Evolutionary conservation across 1,284 basidiomycete genomes (phyloP), one percentile per base, ranked within the genome.

Genomic region (Ganoderma multipileum): DNA sequence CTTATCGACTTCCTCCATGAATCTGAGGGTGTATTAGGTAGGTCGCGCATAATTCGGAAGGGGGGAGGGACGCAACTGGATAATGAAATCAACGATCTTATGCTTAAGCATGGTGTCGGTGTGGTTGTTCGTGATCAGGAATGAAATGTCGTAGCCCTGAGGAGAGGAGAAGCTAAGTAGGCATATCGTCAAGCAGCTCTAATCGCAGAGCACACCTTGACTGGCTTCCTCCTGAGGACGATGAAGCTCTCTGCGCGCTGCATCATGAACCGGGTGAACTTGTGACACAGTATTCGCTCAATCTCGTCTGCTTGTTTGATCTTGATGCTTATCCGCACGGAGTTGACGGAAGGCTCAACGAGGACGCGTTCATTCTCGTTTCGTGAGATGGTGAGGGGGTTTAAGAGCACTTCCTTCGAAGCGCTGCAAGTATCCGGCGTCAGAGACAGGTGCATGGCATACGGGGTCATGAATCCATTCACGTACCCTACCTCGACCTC

Each of bases 241-340:
- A 99, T 90, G 80, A 99, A 99, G 80, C 90, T 94, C 84, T 99
- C 98, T 23, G 98, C 98, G 62, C 98, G 87, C 84, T 97, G 96
- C 93, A 96, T 99, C 91, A 99, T 93, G 85, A 99, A 99, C 60
- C 98, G 88, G n/a, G 96, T 98, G 81, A 99, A 99, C 82, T 99
- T 97, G 84, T 98, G 95, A 78, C 96, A 98, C 55, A 99, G 84
- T 74, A 99, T 98, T 69, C 94, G 90, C 81, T 99, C 98, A 74
- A 98, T 98, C 83, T 99, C 98, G 82, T 99, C 98, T 36, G 98
- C 97, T 80, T 99, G 98, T 83, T 99, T 99, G 82, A 99, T 99
- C 82, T 92, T 95, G 83, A 99, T 99, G 80, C 92, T 95, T 71
- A 99, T 85, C 39, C 98, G 91, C 77, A 99, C 94, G 2, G 96